Percentiles rank a stretch among this genome's conserved stretches.
These are phyloP conservation scores for Pharnaceum exiguum DNA, from an alignment of 148 eudicot species.

Conservation along the genomic window DNA sequence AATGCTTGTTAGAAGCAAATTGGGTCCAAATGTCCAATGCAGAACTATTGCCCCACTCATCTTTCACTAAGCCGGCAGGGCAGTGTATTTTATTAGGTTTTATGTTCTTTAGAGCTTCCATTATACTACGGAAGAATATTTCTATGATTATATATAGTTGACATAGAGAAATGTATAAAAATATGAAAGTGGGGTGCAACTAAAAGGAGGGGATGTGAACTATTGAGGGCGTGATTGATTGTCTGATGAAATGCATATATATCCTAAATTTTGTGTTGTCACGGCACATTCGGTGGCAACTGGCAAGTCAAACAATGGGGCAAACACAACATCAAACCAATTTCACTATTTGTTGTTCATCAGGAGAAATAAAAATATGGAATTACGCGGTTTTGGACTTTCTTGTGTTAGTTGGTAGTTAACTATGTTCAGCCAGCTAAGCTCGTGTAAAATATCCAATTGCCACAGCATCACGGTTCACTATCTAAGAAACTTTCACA, in stretches of 20 bases:
- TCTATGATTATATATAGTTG: not conserved
- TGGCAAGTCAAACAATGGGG: not conserved
- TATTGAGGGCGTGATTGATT: not conserved
- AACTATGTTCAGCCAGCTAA: conserved; percentile 14
- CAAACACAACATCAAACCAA: not conserved
- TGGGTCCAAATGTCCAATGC: too few species aligned
- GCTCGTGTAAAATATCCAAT: not conserved
- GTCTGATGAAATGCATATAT: not conserved
- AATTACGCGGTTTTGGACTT: conserved; percentile 18
- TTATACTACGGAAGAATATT: not conserved
- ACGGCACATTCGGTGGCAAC: not conserved
- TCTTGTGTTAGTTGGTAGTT: conserved; percentile 13
- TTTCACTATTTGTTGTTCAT: too few species aligned
- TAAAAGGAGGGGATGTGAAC: not conserved
- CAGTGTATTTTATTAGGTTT: too few species aligned
- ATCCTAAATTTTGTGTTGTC: not conserved
- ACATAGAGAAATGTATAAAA: not conserved
- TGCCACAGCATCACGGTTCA: conserved; percentile 1
- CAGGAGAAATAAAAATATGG: not conserved
- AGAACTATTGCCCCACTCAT: too few species aligned
- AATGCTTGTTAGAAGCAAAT: too few species aligned
- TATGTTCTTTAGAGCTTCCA: too few species aligned
- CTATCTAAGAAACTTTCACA: too few species aligned
- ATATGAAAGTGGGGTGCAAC: conserved; percentile 7
- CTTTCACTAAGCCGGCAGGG: too few species aligned